phyloP scores from a whole-genome alignment of 192 early-diverging fungal species.

The Gryganskiella cystojenkinii region DNA sequence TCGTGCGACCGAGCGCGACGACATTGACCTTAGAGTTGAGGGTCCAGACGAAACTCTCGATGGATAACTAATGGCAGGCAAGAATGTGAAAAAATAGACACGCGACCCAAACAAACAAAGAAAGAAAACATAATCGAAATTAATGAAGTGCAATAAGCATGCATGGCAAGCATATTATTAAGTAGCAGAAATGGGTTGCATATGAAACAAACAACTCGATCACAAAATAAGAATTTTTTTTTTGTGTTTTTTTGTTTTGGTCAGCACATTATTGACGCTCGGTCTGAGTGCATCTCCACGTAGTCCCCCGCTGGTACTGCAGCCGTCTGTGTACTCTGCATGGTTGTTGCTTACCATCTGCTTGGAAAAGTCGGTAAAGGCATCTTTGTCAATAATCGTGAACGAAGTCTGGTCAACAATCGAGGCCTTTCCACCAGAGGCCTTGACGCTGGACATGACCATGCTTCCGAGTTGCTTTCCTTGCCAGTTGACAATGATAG shows the following conservation, averaged over 20 bases:
- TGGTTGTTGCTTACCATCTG: slow-evolving; percentile 55
- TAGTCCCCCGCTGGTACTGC: no score
- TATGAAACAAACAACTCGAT: neutral
- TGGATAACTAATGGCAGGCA: slow-evolving; percentile 17
- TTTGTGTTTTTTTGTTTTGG: no score
- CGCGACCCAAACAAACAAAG: neutral
- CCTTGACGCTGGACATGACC: slow-evolving; percentile 54
- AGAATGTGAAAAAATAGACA: neutral
- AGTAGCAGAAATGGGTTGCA: neutral
- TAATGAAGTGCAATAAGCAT: no score
- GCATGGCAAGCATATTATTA: neutral
- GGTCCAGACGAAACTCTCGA: slow-evolving; percentile 40
- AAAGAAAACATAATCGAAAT: neutral
- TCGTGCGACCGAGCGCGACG: slow-evolving; percentile 29
- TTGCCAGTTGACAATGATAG: slow-evolving; percentile 61
- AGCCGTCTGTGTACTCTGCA: no score
- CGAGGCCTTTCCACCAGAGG: slow-evolving; percentile 53
- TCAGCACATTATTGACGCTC: no score
- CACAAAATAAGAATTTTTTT: no score
- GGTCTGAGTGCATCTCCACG: no score
- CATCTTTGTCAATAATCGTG: slow-evolving; percentile 47
- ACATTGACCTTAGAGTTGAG: slow-evolving; percentile 34
- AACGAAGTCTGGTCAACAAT: slow-evolving; percentile 56
- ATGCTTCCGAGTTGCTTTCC: slow-evolving; percentile 58
- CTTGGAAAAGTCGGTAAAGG: slow-evolving; percentile 60